Evolutionary conservation across 176 grass and related monocot species (phyloP).

Genomic region (Triticum monococcum): DNA sequence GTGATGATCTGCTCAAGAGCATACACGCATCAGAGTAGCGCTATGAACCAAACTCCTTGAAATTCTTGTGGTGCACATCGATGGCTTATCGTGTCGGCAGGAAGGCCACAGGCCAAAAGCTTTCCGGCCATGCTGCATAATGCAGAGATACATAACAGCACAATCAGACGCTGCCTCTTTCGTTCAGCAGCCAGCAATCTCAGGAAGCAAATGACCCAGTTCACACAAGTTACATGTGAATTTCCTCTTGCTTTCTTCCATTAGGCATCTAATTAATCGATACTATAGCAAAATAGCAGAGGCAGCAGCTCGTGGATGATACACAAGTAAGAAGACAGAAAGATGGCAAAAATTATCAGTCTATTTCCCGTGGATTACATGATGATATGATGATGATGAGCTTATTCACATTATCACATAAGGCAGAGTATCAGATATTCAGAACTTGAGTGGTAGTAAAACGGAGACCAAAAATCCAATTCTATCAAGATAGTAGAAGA

Average conservation of each 20-base stretch:
- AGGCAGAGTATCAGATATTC: conserved; percentile 26
- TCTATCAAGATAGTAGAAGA: conserved; percentile 26
- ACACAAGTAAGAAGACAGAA: neutral
- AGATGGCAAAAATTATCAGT: neutral
- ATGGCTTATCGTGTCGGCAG: neutral
- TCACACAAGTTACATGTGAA: neutral
- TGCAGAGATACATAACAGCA: neutral
- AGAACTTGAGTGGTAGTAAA: conserved; percentile 35
- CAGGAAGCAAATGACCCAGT: neutral
- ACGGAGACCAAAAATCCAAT: conserved; percentile 12
- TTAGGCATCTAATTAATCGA: neutral
- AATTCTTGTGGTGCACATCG: neutral
- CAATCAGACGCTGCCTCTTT: neutral
- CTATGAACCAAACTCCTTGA: neutral
- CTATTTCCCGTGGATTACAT: conserved; percentile 26
- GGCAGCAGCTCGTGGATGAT: neutral
- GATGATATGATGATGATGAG: conserved; percentile 16
- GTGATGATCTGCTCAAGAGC: neutral
- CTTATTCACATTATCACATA: conserved; percentile 50
- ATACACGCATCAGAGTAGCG: neutral
- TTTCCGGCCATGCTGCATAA: neutral
- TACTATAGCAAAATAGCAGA: neutral
- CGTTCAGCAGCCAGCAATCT: neutral
- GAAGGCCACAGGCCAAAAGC: neutral
- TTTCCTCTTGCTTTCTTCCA: conserved; percentile 27